Percentiles rank a stretch among this genome's conserved stretches.
Evolutionary conservation across 2,329 filamentous ascomycete genomes (phyloP).

Genomic region (Sporothrix luriei): DNA sequence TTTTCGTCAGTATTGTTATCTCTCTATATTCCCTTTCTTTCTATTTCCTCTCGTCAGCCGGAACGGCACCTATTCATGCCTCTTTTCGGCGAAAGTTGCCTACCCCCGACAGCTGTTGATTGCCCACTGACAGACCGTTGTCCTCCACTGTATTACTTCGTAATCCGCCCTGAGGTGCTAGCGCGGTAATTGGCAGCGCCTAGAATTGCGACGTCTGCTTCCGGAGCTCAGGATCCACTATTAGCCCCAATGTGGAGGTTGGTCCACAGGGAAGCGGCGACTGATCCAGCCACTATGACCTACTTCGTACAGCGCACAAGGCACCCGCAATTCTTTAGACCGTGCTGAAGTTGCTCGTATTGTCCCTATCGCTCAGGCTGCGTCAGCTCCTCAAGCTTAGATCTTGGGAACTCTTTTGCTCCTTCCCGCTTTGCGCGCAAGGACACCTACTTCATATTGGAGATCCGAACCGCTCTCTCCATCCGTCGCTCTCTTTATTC

Average conservation of each 20-base stretch:
- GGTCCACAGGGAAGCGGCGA: constrained; percentile 4
- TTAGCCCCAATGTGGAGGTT: neutral
- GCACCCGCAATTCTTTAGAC: neutral
- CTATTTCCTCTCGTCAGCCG: neutral
- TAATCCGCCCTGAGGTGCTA: constrained; percentile 1
- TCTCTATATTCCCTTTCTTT: neutral
- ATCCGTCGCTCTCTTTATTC: neutral
- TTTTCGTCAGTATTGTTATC: neutral
- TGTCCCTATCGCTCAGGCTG: neutral
- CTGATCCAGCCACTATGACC: neutral
- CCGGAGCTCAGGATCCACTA: neutral
- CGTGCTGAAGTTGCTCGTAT: constrained; percentile 1
- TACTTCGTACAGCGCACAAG: neutral
- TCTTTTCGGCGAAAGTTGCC: constrained; percentile 25
- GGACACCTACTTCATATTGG: constrained; percentile 28
- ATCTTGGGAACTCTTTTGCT: constrained; percentile 3
- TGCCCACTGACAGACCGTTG: constrained; percentile 3
- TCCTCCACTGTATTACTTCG: constrained; percentile 13
- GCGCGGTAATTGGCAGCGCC: neutral
- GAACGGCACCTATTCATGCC: constrained; percentile 30
- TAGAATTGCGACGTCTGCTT: constrained; percentile 10
- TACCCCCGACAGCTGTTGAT: neutral
- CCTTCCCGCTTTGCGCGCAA: constrained; percentile 24
- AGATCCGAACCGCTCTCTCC: constrained; percentile 19
- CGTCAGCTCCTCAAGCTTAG: constrained; percentile 20